Evolutionary conservation across 164 flowering plant genomes (phyloP).

Genomic region (Tinospora cordifolia): DNA sequence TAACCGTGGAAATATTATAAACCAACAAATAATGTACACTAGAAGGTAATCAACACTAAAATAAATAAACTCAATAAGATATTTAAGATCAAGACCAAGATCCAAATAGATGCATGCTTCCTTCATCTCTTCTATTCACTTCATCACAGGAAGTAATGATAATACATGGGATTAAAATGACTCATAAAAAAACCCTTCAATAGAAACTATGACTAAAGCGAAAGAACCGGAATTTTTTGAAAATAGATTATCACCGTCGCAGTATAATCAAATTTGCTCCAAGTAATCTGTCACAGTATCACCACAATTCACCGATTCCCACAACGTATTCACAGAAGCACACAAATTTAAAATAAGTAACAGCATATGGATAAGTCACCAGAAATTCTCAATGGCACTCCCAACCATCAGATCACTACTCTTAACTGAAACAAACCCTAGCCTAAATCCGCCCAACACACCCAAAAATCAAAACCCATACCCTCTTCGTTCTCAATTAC

Average conservation of each 20-base stretch:
- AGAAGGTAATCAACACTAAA: not conserved
- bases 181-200: not conserved
- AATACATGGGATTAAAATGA: not conserved
- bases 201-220: not conserved
- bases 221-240: not conserved
- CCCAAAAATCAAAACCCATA: not conserved
- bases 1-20: no score
- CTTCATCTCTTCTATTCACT: not conserved
- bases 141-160: not conserved
- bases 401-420: not conserved
- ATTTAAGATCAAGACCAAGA: no score
- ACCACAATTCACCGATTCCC: no score
- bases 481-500: not conserved
- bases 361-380: not conserved
- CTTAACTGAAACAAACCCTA: conserved; percentile 5
- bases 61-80: not conserved
- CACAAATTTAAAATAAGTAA: no score
- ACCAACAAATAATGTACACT: not conserved
- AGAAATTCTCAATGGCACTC: not conserved
- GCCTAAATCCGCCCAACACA: not conserved
- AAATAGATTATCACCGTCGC: not conserved
- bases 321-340: no score
- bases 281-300: no score
- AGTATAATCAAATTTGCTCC: no score
- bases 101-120: not conserved